Evolutionary conservation across 805 yeast genomes (phyloP).

Genomic region (Saccharomycopsis sp.): DNA sequence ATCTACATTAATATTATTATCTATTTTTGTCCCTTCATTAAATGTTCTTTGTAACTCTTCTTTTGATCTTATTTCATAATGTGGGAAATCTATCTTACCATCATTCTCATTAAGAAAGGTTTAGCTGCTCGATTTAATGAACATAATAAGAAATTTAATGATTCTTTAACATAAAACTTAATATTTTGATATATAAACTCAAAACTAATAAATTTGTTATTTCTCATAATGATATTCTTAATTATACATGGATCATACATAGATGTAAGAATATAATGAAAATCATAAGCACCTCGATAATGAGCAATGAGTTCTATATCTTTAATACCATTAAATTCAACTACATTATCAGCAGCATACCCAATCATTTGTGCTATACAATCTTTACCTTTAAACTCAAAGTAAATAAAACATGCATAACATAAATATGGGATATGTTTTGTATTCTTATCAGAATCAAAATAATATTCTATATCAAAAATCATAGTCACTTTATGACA

Average conservation of each 20-base stretch:
- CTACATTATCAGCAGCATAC: neutral
- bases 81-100: constrained; percentile 5
- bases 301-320: too few species aligned
- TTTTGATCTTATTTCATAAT: constrained; percentile 2
- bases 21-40: neutral
- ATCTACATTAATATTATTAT: neutral
- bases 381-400: constrained; percentile 5
- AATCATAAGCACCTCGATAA: too few species aligned
- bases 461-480: constrained; percentile 9
- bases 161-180: too few species aligned
- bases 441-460: constrained; percentile 5
- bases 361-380: constrained; percentile 4
- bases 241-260: too few species aligned
- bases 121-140: constrained; percentile 4
- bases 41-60: constrained; percentile 1
- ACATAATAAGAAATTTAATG: constrained; percentile 1
- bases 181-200: too few species aligned
- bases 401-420: constrained; percentile 4
- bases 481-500: neutral
- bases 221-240: too few species aligned
- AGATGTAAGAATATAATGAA: too few species aligned
- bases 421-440: constrained; percentile 4
- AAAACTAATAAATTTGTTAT: too few species aligned
- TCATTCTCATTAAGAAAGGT: neutral
- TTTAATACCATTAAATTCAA: constrained; percentile 1